Percentiles rank a stretch among this genome's conserved stretches.
Conservation (phyloP, 2,329 filamentous ascomycete species). For the Paecilomyces niveus region DNA sequence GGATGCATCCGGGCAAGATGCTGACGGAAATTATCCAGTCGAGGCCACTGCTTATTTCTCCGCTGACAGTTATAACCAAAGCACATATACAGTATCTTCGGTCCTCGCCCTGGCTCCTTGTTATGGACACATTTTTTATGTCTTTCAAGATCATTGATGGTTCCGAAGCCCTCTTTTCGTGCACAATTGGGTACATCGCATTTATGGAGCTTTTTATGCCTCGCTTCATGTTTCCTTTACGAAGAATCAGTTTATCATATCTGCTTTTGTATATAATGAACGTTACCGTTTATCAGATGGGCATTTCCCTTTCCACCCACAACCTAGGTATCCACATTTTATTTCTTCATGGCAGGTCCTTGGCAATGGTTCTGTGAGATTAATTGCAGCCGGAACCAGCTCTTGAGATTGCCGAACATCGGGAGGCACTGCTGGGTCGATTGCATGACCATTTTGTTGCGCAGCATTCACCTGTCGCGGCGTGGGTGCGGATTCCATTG, state of each 20-base stretch:
- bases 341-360: constrained; percentile 11
- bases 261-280: neutral
- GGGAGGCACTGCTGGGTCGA: constrained; percentile 5
- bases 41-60: constrained; percentile 66
- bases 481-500: constrained; percentile 20
- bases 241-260: neutral
- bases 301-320: constrained; percentile 30
- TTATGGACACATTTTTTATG: constrained; percentile 68
- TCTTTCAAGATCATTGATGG: constrained; percentile 71
- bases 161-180: constrained; percentile 64
- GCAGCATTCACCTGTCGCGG: constrained; percentile 11
- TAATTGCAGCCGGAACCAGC: neutral
- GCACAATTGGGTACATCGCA: constrained; percentile 55
- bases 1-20: constrained; percentile 67
- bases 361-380: neutral
- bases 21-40: constrained; percentile 78
- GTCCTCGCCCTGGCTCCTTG: constrained; percentile 38
- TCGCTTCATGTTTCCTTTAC: constrained; percentile 65
- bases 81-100: constrained; percentile 54
- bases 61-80: constrained; percentile 49
- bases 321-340: constrained; percentile 22
- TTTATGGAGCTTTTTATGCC: constrained; percentile 60
- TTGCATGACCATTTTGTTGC: constrained; percentile 14
- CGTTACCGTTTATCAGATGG: constrained; percentile 34
- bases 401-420: neutral